Conservation (phyloP, 148 eudicot genomes). For the Dianthus caryophyllus region DNA sequence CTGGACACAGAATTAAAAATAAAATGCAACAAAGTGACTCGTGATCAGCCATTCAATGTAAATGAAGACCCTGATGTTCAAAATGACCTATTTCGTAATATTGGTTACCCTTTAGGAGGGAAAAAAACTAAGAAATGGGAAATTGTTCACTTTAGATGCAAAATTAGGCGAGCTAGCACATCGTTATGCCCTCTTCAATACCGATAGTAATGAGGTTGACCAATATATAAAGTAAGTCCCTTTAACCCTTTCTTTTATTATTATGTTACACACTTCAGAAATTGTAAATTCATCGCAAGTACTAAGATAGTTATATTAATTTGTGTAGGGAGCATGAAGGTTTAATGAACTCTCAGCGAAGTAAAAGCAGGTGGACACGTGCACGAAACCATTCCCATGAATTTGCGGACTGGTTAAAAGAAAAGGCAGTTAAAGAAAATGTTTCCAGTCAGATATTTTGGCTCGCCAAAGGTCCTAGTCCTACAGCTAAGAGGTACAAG, state of each 20-base stretch:
- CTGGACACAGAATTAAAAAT: not conserved
- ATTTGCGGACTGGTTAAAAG: no score
- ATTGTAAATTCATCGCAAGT: no score
- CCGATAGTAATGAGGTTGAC: no score
- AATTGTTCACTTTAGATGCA: not conserved
- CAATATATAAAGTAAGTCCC: no score
- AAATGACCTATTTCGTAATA: not conserved
- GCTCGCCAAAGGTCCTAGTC: constrained; percentile 19
- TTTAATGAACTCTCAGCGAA: no score
- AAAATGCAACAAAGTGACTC: not conserved
- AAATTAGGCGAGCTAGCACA: constrained; percentile 3
- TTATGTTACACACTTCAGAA: no score
- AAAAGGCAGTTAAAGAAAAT: not conserved
- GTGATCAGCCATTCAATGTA: not conserved
- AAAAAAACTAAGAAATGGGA: constrained; percentile 2
- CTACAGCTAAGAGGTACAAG: not conserved
- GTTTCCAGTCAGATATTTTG: constrained; percentile 1
- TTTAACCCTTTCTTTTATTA: no score
- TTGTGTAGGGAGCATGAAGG: no score
- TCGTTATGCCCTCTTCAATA: not conserved
- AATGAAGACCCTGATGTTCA: not conserved
- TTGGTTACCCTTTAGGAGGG: constrained; percentile 15
- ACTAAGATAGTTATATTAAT: no score
- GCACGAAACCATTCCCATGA: constrained; percentile 12
- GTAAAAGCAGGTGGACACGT: not conserved